A percentile compares a stretch with the other conserved stretches of the same genome.
Conservation (phyloP, 1,284 basidiomycete species). For the Inonotus obliquus region DNA sequence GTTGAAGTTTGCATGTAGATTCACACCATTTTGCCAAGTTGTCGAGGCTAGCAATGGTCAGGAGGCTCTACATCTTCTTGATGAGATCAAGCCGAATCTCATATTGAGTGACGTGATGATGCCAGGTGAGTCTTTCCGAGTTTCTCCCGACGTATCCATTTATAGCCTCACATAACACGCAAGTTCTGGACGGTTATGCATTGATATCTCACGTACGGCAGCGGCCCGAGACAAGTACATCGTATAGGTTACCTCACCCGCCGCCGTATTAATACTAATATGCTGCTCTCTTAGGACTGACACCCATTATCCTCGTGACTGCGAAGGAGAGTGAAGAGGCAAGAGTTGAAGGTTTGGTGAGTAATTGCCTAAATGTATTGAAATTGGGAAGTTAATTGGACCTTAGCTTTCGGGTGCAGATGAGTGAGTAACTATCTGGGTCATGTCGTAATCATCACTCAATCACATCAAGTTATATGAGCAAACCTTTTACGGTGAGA, state of each 20-base stretch:
- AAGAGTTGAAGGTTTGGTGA: conserved; percentile 25
- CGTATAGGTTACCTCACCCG: not conserved
- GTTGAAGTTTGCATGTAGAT: not conserved
- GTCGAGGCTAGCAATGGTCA: conserved; percentile 34
- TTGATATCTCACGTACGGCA: conserved; percentile 25
- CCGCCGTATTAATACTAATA: not conserved
- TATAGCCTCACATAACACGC: not conserved
- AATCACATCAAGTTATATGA: conserved; percentile 22
- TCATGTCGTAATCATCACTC: not conserved
- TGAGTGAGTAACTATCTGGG: conserved; percentile 21
- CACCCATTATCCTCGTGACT: conserved; percentile 29
- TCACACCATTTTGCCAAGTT: conserved; percentile 32
- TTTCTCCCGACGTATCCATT: not conserved
- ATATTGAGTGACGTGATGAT: conserved; percentile 39
- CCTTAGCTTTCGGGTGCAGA: conserved; percentile 34
- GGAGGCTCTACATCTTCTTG: conserved; percentile 31
- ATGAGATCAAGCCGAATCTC: conserved; percentile 23
- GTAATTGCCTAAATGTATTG: not conserved
- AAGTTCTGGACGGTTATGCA: conserved; percentile 24
- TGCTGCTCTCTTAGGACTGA: conserved; percentile 16
- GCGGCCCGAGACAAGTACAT: conserved; percentile 20
- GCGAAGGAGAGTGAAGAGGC: conserved; percentile 27
- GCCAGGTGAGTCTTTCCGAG: conserved; percentile 23
- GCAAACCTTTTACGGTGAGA: conserved; percentile 26
- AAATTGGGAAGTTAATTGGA: not conserved